Conservation (phyloP, 768 basidiomycete genomes). For the Russula sp. region DNA sequence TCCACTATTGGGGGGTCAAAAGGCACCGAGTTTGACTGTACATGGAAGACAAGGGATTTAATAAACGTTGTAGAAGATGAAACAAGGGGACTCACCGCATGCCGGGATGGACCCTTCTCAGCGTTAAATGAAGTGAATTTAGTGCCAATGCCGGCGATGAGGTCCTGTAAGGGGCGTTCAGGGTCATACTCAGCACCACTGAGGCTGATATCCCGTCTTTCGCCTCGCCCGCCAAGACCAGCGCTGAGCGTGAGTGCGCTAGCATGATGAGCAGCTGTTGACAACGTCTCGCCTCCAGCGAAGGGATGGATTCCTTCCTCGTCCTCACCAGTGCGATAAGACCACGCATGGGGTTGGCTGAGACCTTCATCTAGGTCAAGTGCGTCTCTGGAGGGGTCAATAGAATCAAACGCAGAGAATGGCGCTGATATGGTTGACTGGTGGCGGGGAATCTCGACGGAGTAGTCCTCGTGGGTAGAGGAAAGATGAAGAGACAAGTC, state of each 20-base stretch:
- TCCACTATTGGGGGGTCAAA: conserved; percentile 61
- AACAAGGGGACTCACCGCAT: conserved; percentile 41
- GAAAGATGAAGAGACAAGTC: conserved; percentile 71
- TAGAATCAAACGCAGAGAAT: conserved; percentile 58
- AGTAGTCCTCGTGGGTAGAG: conserved; percentile 45
- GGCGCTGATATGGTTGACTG: conserved; percentile 50
- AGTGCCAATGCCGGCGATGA: conserved; percentile 60
- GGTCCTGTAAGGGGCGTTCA: conserved; percentile 70
- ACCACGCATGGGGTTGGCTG: conserved; percentile 39
- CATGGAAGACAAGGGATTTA: conserved; percentile 10
- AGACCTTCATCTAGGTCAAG: conserved; percentile 50
- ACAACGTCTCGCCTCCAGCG: conserved; percentile 61
- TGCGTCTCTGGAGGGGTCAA: conserved; percentile 56
- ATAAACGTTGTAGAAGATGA: conserved; percentile 12
- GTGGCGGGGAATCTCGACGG: conserved; percentile 72
- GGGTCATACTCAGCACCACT: conserved; percentile 86
- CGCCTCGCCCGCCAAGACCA: conserved; percentile 61
- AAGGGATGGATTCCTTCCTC: conserved; percentile 69
- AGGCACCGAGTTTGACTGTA: conserved; percentile 36
- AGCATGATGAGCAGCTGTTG: conserved; percentile 87
- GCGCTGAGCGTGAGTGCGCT: conserved; percentile 83
- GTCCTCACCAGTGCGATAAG: conserved; percentile 48
- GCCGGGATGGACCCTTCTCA: conserved; percentile 51
- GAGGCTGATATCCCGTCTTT: conserved; percentile 53
- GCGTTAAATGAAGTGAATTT: conserved; percentile 56